Percentiles rank a stretch among this genome's conserved stretches.
These are phyloP conservation scores for Fusarium globosum DNA, from an alignment of 2,329 filamentous ascomycete genomes.

Conservation along the genomic window DNA sequence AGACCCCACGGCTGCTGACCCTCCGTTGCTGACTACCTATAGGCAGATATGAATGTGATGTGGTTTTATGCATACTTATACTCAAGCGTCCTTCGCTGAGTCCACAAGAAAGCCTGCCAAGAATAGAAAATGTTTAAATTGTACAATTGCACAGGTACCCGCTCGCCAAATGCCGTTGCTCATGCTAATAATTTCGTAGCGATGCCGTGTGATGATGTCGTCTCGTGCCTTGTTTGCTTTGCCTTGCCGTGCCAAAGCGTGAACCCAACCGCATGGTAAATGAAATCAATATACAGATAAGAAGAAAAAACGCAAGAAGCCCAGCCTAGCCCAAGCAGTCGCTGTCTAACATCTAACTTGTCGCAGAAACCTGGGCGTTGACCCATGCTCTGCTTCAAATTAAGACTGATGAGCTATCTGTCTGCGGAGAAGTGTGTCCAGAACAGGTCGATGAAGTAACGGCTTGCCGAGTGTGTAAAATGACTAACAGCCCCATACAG, in stretches of 20 bases:
- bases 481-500: constrained; percentile 4
- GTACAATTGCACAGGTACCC: constrained; percentile 33
- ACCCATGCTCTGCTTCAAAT: constrained; percentile 18
- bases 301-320: constrained; percentile 6
- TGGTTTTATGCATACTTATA: constrained; percentile 33
- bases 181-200: constrained; percentile 28
- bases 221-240: constrained; percentile 9
- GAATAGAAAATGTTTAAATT: constrained; percentile 2
- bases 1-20: not conserved
- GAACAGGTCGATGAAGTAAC: constrained; percentile 2
- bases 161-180: constrained; percentile 29
- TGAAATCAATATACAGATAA: constrained; percentile 24
- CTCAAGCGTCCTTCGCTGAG: constrained; percentile 12
- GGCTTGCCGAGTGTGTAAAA: not conserved
- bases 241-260: constrained; percentile 9
- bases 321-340: not conserved
- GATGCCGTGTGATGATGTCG: constrained; percentile 22
- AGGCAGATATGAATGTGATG: constrained; percentile 6
- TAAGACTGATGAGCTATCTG: constrained; percentile 8
- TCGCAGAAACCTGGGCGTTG: not conserved
- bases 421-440: constrained; percentile 1
- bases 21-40: not conserved
- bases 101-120: constrained; percentile 1
- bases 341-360: constrained; percentile 11
- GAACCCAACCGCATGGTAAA: constrained; percentile 9